Evolutionary conservation across 1,139 yeast species (phyloP).

Genomic region (Saccharomyces hybrid): DNA sequence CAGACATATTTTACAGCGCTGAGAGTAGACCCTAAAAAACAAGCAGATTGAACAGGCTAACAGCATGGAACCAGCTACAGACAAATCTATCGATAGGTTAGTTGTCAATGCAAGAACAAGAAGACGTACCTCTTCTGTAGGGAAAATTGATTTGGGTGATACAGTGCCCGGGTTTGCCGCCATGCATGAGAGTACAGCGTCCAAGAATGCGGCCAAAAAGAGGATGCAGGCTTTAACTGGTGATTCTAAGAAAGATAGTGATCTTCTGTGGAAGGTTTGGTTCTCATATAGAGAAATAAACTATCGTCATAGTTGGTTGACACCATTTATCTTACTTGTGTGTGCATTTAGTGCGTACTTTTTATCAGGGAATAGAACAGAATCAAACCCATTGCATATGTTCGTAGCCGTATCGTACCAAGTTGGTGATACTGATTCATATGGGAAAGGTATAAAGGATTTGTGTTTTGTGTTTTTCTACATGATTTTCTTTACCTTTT

Average conservation of each 20-base stretch:
- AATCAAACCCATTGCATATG: slow-evolving; percentile 53
- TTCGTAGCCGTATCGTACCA: slow-evolving; percentile 66
- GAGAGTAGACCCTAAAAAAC: neutral
- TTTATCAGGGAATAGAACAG: slow-evolving; percentile 46
- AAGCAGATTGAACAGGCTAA: neutral
- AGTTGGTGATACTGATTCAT: slow-evolving; percentile 39
- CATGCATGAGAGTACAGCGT: slow-evolving; percentile 18
- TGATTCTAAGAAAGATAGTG: slow-evolving; percentile 17
- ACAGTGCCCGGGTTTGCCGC: slow-evolving; percentile 28
- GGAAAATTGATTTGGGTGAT: slow-evolving; percentile 31
- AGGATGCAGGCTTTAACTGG: slow-evolving; percentile 20
- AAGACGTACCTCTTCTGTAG: slow-evolving; percentile 32
- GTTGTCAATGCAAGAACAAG: slow-evolving; percentile 11
- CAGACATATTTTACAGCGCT: neutral
- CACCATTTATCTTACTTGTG: slow-evolving; percentile 49
- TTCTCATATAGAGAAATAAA: slow-evolving; percentile 53
- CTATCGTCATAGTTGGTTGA: slow-evolving; percentile 73
- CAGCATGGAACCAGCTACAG: neutral
- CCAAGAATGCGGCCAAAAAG: slow-evolving; percentile 18
- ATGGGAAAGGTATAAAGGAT: slow-evolving; percentile 85
- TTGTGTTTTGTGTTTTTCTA: slow-evolving; percentile 71
- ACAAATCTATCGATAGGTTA: neutral
- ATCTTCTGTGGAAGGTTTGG: slow-evolving; percentile 39
- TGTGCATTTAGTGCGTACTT: slow-evolving; percentile 38
- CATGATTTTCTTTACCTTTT: slow-evolving; percentile 81